Evolutionary conservation across 768 basidiomycete genomes (phyloP), one percentile per base, ranked within the genome.

Genomic region (Naganishia antarctica): DNA sequence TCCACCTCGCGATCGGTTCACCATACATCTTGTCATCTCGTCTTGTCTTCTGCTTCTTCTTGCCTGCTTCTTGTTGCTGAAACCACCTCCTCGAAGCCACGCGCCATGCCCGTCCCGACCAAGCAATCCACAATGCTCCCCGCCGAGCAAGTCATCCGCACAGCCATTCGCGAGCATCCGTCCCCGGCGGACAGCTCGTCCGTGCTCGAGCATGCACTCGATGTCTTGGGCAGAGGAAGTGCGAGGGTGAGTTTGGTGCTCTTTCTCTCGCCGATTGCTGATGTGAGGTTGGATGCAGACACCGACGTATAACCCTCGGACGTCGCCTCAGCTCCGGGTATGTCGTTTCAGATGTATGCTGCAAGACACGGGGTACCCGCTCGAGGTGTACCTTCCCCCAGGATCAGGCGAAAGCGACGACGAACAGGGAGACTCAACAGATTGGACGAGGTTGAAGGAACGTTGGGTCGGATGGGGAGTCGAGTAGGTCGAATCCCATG

Each of bases 391-490:
- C 53, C 45, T 74, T 8, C 71, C 74, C 7, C 66, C 66, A 6
- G 31, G n/a, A 7, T 31, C 21, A 18, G 41, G 21, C 7, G 66
- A 37, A 12, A 40, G 57, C 13, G 49, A 60, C 28, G 48, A 41
- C 25, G 62, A 57, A 12, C 11, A 11, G 8, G 34, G 29, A 16
- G 43, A 53, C 13, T 64, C 28, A 7, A 51, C 68, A 13, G 74
- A 77, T 68, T 70, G 69, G 70, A 70, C 53, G 31, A 47, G 70
- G 31, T 61, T 77, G 13, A 68, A 70, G 29, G 76, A 77, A 45
- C 51, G 76, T 63, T 75, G 73, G 74, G 69, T 75, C 8, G 73
- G 73, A 11, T 77, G 76, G 76, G 74, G 64, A 18, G 71, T 74
- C 9, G 70, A 77, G 76, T 77, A 51, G 65, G 74, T n/a, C n/a